Evolutionary conservation across 2,329 filamentous ascomycete species (phyloP), one percentile per base, ranked within the genome.

Genomic region (Didymella keratinophila): DNA sequence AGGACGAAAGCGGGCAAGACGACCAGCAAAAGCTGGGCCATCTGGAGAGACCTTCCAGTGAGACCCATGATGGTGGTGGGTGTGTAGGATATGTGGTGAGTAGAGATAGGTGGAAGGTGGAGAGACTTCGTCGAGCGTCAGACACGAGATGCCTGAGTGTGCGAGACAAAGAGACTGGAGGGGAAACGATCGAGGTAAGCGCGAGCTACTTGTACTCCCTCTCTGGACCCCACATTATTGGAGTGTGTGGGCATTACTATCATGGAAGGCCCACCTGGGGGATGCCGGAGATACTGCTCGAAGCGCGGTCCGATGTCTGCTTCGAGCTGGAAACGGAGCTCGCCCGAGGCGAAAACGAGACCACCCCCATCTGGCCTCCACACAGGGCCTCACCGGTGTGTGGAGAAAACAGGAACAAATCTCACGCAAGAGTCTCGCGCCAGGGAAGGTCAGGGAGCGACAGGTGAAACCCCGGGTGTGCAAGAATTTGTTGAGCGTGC

Each of bases 1-100:
- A 81, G 73, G 52, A 82, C 78, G 58, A 82, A 83, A 18, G 78
- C 69, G 7, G 77, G 77, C 44, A 75, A 57, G 52, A 78, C 76
- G 36, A 79, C 72, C 43, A 78, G 66, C 60, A 76, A 50, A 23
- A 78, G 73, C 65, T 78, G 73, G 32, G 67, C 66, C 52, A 62
- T 62, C 56, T 68, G 67, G 23, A 76, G 68, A 9, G 68, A 58
- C 51, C 69, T 69, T 59, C 73, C 73, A 20, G 34, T 59, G 45
- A 68, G 58, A 25, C 39, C 60, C 66, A 69, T 68, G 37, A 32
- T 58, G 41, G 36, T 46, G 30, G 39, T 46, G 43, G 47, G 30
- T 36, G 21, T 39, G 20, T 49, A 43, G 39, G 27, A 37, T 41
- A 11, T 20, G 37, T 14, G 9, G 30, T 44, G 44, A 43, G 47